phyloP scores from a whole-genome alignment of 2,329 filamentous ascomycete genomes.

The Cercospora nicotianae region DNA sequence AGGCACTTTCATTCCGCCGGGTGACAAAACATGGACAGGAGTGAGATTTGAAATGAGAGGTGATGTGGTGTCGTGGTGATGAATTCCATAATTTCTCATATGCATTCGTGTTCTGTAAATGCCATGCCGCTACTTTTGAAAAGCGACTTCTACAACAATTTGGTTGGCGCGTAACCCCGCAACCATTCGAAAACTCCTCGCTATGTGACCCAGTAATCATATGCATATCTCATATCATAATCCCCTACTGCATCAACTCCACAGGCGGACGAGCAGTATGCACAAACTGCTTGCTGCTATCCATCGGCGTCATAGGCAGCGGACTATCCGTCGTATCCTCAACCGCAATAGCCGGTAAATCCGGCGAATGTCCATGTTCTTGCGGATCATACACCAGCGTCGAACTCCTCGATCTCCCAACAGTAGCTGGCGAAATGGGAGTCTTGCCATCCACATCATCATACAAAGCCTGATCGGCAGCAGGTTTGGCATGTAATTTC shows the following conservation, averaged over 20 bases:
- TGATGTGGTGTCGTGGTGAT: neutral
- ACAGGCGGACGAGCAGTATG: constrained; percentile 59
- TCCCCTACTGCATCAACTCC: constrained; percentile 51
- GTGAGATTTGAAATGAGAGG: neutral
- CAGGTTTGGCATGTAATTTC: constrained; percentile 49
- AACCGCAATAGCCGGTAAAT: constrained; percentile 63
- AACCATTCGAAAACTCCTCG: neutral
- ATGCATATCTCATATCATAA: neutral
- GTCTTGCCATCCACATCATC: constrained; percentile 27
- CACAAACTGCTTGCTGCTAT: constrained; percentile 48
- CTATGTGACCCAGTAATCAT: constrained; percentile 5
- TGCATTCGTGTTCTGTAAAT: neutral
- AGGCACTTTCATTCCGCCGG: neutral
- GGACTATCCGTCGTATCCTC: constrained; percentile 58
- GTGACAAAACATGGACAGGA: neutral
- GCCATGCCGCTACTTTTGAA: neutral
- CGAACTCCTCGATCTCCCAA: constrained; percentile 47
- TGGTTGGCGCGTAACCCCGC: neutral
- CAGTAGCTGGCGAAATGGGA: constrained; percentile 32
- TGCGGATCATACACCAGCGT: constrained; percentile 64
- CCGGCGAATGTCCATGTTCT: constrained; percentile 60
- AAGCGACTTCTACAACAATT: neutral
- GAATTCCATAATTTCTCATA: neutral
- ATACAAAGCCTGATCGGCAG: constrained; percentile 35
- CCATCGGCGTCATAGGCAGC: constrained; percentile 51